Conservation (phyloP, 352 stramenopile species). For the Globisporangium abappressorium region DNA sequence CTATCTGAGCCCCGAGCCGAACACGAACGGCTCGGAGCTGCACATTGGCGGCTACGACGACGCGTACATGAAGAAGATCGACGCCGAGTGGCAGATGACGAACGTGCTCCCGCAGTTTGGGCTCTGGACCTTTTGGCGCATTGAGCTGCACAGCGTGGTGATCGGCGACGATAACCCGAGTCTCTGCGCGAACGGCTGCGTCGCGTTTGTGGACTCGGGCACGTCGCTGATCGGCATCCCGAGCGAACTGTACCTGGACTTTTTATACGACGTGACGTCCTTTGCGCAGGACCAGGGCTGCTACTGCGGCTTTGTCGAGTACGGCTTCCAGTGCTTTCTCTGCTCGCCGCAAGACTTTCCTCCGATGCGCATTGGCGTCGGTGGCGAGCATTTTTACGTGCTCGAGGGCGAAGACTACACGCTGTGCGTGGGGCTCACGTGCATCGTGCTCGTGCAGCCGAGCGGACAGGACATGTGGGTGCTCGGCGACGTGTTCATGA, state of each 20-base stretch:
- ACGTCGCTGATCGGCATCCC: slow-evolving; percentile 96
- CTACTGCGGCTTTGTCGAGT: slow-evolving; percentile 78
- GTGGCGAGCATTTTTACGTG: slow-evolving; percentile 61
- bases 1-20: slow-evolving; percentile 91
- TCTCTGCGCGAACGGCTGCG: slow-evolving; percentile 50
- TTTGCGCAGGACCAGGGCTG: slow-evolving; percentile 60
- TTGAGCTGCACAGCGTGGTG: slow-evolving; percentile 63
- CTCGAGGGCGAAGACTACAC: slow-evolving; percentile 72
- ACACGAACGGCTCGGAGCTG: slow-evolving; percentile 68
- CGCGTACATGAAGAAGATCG: slow-evolving; percentile 39
- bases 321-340: slow-evolving; percentile 82
- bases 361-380: slow-evolving; percentile 58
- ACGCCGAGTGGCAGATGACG: slow-evolving; percentile 64
- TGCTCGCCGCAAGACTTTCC: slow-evolving; percentile 66
- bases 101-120: slow-evolving; percentile 76
- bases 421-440: slow-evolving; percentile 74
- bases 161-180: slow-evolving; percentile 44
- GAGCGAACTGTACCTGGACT: slow-evolving; percentile 67
- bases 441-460: slow-evolving; percentile 70
- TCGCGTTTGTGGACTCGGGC: slow-evolving; percentile 96
- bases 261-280: slow-evolving; percentile 65
- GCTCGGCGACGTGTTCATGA: slow-evolving; percentile 96
- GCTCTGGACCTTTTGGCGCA: slow-evolving; percentile 82
- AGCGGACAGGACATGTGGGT: slow-evolving; percentile 93
- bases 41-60: slow-evolving; percentile 70